Evolutionary conservation across 2,329 filamentous ascomycete species (phyloP).

Genomic region (Talaromyces atroroseus): DNA sequence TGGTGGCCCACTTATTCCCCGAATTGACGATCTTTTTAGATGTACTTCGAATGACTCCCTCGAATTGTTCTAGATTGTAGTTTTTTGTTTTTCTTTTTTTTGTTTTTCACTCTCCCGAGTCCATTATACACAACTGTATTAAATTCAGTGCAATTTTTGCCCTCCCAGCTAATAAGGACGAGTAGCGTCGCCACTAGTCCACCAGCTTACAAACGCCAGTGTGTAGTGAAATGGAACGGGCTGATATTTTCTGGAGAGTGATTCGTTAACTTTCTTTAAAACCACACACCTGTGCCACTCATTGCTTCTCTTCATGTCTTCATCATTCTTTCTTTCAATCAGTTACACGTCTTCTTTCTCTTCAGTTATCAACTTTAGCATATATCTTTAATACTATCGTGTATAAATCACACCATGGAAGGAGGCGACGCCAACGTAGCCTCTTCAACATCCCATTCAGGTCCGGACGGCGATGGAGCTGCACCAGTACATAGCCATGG

Average conservation of each 20-base stretch:
- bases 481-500: conserved; percentile 18
- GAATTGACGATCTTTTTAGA: not conserved
- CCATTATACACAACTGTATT: not conserved
- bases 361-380: not conserved
- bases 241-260: not conserved
- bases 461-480: conserved; percentile 12
- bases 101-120: too few relatives aligned
- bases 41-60: not conserved
- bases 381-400: not conserved
- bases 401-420: conserved; percentile 12
- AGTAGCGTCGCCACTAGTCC: not conserved
- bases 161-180: not conserved
- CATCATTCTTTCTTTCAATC: not conserved
- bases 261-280: not conserved
- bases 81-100: not conserved
- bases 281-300: not conserved
- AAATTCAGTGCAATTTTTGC: not conserved
- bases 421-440: conserved; percentile 12
- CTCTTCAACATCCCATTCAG: not conserved
- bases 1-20: not conserved
- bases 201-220: not conserved
- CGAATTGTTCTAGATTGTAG: not conserved
- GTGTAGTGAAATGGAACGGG: not conserved
- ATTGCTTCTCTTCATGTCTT: not conserved
- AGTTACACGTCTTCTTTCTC: not conserved